These are phyloP conservation scores for Colletotrichum camelliae DNA, from an alignment of 2,329 filamentous ascomycete species.

Conservation along the genomic window DNA sequence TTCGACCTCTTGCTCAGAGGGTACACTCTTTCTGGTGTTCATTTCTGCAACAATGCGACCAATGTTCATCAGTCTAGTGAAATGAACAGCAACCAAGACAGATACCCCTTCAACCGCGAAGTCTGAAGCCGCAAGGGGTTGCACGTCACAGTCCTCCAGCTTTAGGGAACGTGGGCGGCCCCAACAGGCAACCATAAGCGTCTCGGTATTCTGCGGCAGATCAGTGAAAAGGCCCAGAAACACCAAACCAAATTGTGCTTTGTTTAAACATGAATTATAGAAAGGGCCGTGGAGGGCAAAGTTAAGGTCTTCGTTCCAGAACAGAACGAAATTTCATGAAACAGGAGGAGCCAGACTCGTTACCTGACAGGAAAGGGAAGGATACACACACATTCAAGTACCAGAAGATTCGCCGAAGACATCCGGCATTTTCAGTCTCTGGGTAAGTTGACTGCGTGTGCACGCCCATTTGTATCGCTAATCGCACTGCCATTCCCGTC, in stretches of 20 bases:
- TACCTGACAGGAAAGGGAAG: neutral
- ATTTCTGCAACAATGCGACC: neutral
- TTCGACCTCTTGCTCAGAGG: neutral
- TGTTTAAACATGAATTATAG: neutral
- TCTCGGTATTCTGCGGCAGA: neutral
- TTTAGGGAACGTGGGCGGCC: neutral
- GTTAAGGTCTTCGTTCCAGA: neutral
- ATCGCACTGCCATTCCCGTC: neutral
- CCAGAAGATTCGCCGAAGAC: neutral
- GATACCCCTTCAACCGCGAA: neutral
- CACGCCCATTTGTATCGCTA: neutral
- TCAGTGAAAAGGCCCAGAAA: neutral
- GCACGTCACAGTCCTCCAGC: neutral
- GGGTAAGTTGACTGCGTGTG: neutral
- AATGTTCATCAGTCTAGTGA: neutral
- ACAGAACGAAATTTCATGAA: fast-evolving
- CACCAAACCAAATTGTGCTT: neutral
- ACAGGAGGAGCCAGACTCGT: fast-evolving
- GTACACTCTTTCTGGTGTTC: neutral
- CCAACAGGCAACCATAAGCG: neutral
- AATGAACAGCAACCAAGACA: neutral
- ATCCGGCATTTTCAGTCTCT: neutral
- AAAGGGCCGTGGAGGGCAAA: neutral
- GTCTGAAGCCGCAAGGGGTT: neutral
- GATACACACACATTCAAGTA: neutral